Evolutionary conservation across 805 yeast species (phyloP).

Genomic region (Starmera amethionina): DNA sequence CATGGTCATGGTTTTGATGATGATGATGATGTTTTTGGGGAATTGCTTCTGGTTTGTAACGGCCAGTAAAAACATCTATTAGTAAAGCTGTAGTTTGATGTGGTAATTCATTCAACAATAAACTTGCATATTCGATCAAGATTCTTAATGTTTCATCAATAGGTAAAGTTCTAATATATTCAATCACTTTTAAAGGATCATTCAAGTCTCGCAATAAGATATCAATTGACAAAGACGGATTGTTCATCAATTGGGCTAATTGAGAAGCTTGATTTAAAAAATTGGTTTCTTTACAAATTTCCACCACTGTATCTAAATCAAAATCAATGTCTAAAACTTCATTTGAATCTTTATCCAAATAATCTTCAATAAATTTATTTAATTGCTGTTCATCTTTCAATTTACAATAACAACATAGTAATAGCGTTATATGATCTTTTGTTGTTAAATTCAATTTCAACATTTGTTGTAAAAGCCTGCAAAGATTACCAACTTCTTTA

Average conservation of each 20-base stretch:
- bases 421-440: conserved; percentile 74
- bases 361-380: conserved; percentile 41
- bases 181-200: conserved; percentile 49
- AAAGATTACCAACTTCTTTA: conserved; percentile 54
- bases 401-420: conserved; percentile 74
- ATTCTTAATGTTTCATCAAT: conserved; percentile 73
- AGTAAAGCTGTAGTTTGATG: conserved; percentile 73
- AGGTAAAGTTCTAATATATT: conserved; percentile 55
- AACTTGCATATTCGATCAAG: conserved; percentile 55
- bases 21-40: conserved; percentile 9
- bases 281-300: conserved; percentile 63
- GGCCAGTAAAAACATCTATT: conserved; percentile 85
- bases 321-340: conserved; percentile 33
- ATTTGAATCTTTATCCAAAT: conserved; percentile 21
- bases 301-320: conserved; percentile 59
- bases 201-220: conserved; percentile 59
- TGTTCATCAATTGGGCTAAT: conserved; percentile 61
- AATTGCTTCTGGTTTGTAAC: conserved; percentile 38
- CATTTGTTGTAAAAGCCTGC: conserved; percentile 54
- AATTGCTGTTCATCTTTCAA: conserved; percentile 52
- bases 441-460: conserved; percentile 46
- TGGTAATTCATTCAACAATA: conserved; percentile 58
- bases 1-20: conserved; percentile 13
- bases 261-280: conserved; percentile 57
- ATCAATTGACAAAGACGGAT: conserved; percentile 66